Base-by-base conservation (phyloP, 805 yeast species). In the Monosporozyma aquatica region DNA sequence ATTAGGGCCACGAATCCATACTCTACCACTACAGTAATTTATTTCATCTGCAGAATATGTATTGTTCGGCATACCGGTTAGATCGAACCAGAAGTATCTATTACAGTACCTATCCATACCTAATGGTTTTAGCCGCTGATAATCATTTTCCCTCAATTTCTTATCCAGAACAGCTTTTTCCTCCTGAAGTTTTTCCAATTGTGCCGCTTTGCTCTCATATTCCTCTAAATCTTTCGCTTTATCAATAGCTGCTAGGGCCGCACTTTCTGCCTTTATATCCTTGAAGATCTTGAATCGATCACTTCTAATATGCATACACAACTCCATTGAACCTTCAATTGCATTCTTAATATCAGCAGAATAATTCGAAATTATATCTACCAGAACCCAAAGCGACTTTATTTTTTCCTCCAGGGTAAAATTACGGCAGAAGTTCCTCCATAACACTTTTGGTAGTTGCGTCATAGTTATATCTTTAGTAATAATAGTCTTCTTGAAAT, bases 71-170 rank as follows among this genome's bases (percentile, higher is more conserved):
- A 87, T 68, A 0, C 97, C 98, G 55, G 82, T 82, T 48, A 72
- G 71, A 55, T 90, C 97, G 56, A 87, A 78, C 95, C 95, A 92
- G 95, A 95, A 92, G 59, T 90, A 92, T 49, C 89, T 70, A 65
- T 92, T 92, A 59, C 70, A 87, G 45, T 76, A 74, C 40, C 95
- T 67, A 61, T 92, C 98, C 45, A 78, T 72, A 2, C 98, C 98
- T 22, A 92, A 65, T 24, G 76, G 69, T 42, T 75, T 74, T 38
- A 87, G 71, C 44, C 97, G 66, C 57, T 87, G 95, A 46, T 81
- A 71, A 54, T 89, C 95, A 38, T 77, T 65, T 51, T 80, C 87
- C 37, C 72, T 71, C 20, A 92, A 65, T 44, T 75, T 69, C 46
- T 67, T 71, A 52, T 85, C 95, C 14, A 78, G 62, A 28, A 69